Base-by-base conservation (phyloP, 108 stramenopile genomes). In the Asterionellopsis glacialis region DNA sequence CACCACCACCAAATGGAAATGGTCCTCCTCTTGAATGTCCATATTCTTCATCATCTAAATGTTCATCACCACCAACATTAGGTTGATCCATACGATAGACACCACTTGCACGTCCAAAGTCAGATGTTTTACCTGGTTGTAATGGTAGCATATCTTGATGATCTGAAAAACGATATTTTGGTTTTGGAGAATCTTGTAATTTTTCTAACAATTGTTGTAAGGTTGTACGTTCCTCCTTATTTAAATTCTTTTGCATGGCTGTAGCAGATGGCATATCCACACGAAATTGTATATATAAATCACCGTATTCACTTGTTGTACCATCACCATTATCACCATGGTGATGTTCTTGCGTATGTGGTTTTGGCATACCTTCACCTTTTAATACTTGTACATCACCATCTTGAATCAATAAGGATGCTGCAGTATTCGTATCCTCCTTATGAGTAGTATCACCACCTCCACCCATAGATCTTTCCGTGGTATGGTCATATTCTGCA, bases 331-430 rank as follows among this genome's bases (percentile, higher is more conserved):
- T 5, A 10, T 54, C 25, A 15, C 19, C 65, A 14, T 61, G 25
- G n/a, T 28, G 12, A 44, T 55, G 45, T 41, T 57, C 38, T 45
- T 64, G 23, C 16, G 28, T 33, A 48, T 57, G 19, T 55, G 41
- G 27, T 65, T 74, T 85, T 13, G 91, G 91, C 88, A 93, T 89
- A 15, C 91, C 91, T 51, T 80, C 45, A 58, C 91, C 91, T 49
- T 73, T 74, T n/a, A 93, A 59, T 13, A 89, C 88, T 53, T 89
- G 85, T 14, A 89, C 87, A 71, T 93, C 88, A 24, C 88, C 88
- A 12, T 75, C 73, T 63, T 74, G 75, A 26, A 90, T 83, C 28
- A 61, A 28, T 16, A 68, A 28, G 23, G 74, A 28, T 51, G 22
- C 45, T 0, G 14, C 59, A 11, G 1, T 40, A 33, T 57, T 51